phyloP scores from a whole-genome alignment of 345 rosid genomes.

The Kernera saxatilis region DNA sequence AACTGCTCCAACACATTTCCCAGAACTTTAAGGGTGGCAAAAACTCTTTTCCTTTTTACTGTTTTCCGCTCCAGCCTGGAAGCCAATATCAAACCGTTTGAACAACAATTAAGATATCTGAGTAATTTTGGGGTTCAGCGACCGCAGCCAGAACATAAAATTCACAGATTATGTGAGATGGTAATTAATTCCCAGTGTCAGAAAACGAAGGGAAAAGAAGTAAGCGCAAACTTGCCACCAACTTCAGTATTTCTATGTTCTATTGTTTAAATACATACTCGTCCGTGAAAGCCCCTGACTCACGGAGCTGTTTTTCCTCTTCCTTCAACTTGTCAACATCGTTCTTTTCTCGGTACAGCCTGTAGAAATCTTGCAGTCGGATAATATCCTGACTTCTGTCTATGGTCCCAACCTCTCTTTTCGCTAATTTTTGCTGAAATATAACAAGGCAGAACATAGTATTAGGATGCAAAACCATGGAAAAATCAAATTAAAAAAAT shows the following conservation, averaged over 20 bases:
- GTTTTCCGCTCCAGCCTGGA: slow-evolving; percentile 83
- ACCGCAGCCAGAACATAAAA: not conserved
- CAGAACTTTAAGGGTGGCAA: slow-evolving; percentile 76
- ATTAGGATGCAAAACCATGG: not conserved
- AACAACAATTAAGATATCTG: slow-evolving; percentile 1
- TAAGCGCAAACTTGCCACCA: not conserved
- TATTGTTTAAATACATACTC: slow-evolving; percentile 54
- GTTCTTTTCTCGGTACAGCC: slow-evolving; percentile 69
- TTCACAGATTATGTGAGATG: not conserved
- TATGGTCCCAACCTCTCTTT: slow-evolving; percentile 76
- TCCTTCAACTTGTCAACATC: slow-evolving; percentile 67
- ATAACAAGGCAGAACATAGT: slow-evolving; percentile 11
- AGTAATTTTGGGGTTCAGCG: not conserved
- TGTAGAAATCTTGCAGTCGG: slow-evolving; percentile 84
- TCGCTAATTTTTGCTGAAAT: slow-evolving; percentile 94
- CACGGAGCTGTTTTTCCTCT: slow-evolving; percentile 78
- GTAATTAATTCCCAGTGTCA: not conserved
- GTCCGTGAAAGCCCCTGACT: slow-evolving; percentile 62
- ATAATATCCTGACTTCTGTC: slow-evolving; percentile 88
- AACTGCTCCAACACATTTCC: slow-evolving; percentile 82
- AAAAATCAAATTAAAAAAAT: not conserved
- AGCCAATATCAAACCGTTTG: slow-evolving; percentile 17
- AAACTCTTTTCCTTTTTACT: slow-evolving; percentile 78
- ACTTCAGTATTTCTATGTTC: not conserved
- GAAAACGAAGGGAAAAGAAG: not conserved